These are phyloP conservation scores for Neurospora cerealis DNA, from an alignment of 495 filamentous ascomycete genomes.

Conservation along the genomic window DNA sequence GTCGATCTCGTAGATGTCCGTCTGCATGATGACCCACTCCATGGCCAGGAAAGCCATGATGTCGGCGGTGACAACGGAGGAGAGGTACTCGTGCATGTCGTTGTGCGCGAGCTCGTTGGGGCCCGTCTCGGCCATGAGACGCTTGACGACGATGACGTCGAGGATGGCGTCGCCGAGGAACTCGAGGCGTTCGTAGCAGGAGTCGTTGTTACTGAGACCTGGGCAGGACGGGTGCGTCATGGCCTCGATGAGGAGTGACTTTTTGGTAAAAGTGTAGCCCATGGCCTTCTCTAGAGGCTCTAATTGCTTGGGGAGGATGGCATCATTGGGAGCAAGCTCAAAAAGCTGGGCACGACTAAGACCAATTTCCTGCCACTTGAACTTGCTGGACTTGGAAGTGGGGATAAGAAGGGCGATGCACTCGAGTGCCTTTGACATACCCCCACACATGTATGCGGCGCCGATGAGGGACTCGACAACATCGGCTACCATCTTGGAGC, in stretches of 20 bases:
- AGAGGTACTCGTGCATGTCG: slow-evolving; percentile 64
- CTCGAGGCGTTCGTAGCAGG: slow-evolving; percentile 80
- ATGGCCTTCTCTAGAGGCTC: slow-evolving; percentile 46
- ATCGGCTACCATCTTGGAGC: slow-evolving; percentile 79
- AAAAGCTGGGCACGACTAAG: slow-evolving; percentile 22
- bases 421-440: slow-evolving; percentile 48
- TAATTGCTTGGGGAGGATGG: slow-evolving; percentile 16
- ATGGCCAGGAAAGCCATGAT: slow-evolving; percentile 83
- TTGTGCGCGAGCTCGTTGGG: slow-evolving; percentile 42
- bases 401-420: slow-evolving; percentile 61
- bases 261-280: slow-evolving; percentile 63
- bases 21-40: slow-evolving; percentile 32
- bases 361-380: slow-evolving; percentile 41
- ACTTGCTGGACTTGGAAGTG: slow-evolving; percentile 20
- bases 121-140: slow-evolving; percentile 21
- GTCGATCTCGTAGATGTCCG: slow-evolving; percentile 17
- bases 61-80: slow-evolving; percentile 72
- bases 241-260: slow-evolving; percentile 67
- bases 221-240: slow-evolving; percentile 72
- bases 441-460: slow-evolving; percentile 64
- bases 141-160: slow-evolving; percentile 60
- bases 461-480: slow-evolving; percentile 81
- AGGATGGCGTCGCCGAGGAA: slow-evolving; percentile 85
- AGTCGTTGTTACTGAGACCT: slow-evolving; percentile 21
- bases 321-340: slow-evolving; percentile 18